Base-by-base conservation (phyloP, 2,329 filamentous ascomycete species). In the Alternaria atra region DNA sequence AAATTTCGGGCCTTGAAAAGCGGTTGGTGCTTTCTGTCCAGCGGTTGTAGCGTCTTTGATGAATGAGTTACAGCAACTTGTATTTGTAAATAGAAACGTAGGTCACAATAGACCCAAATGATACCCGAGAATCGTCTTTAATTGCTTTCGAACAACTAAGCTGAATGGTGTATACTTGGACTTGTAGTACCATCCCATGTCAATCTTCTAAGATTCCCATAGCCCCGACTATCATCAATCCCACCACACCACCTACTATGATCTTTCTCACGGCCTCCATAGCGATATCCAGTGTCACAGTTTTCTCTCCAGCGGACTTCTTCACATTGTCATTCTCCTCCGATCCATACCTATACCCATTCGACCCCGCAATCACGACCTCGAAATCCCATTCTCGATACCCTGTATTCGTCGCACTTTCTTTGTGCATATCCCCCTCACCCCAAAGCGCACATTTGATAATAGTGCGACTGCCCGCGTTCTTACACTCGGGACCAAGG, bases 371-470 rank as follows among this genome's bases (percentile, higher is more conserved):
- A 37, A 61, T 58, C 1, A 15, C 48, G 20, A 61, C 48, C 2
- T 58, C 48, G 7, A 61, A 61, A 7, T 58, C 48, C 54, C 58
- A 58, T 15, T 58, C 42, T 8, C 13, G 32, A n/a, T 52, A 61
- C 13, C 58, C 58, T 5, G 27, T 43, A 2, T 61, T 61, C 7
- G 23, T 53, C 4, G 35, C 54, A 6, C 34, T 9, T 10, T 32
- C 6, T 0, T 35, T n/a, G 7, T 7, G 35, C 23, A 59, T 39
- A 1, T 35, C 15, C 13, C 15, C 20, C 2, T 58, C 48, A 6
- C 47, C 58, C 58, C 58, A 61, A 3, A 61, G 47, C 12, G 58
- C 58, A 30, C 58, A 61, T 32, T 61, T 61, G 10, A 61, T 50
- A 3, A 58, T 9, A 6, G 53, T 58, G 3, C 58, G 53, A 8